These are phyloP conservation scores for Zygosaccharomyces pseudorouxii DNA, from an alignment of 805 yeast genomes.

Conservation along the genomic window DNA sequence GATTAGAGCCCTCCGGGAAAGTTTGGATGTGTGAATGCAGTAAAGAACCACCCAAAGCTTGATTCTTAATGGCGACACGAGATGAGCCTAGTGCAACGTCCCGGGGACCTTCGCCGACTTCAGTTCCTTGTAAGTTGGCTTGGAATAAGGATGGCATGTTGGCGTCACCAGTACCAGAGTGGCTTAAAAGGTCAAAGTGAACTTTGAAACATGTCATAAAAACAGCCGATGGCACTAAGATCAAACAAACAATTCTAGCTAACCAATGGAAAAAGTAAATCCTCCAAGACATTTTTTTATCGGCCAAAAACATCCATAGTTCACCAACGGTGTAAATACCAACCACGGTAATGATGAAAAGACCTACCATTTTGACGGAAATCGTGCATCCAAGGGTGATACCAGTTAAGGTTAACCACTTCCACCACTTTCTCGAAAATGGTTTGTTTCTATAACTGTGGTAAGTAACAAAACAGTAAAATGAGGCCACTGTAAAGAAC, in stretches of 20 bases:
- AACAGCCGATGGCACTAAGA: constrained; percentile 57
- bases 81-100: constrained; percentile 62
- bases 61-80: constrained; percentile 46
- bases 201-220: constrained; percentile 65
- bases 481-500: constrained; percentile 70
- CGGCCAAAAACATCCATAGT: constrained; percentile 80
- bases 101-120: constrained; percentile 63
- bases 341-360: constrained; percentile 79
- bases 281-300: constrained; percentile 47
- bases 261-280: constrained; percentile 59
- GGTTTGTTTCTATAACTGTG: constrained; percentile 44
- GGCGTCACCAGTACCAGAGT: constrained; percentile 78
- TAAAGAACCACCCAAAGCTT: constrained; percentile 70
- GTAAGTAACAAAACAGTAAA: constrained; percentile 52
- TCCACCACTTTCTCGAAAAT: constrained; percentile 88
- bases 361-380: constrained; percentile 95
- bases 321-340: constrained; percentile 89
- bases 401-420: constrained; percentile 84
- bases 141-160: constrained; percentile 78
- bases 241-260: constrained; percentile 59
- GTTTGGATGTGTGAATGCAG: constrained; percentile 83
- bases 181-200: constrained; percentile 68
- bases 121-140: constrained; percentile 66
- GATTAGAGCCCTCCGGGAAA: constrained; percentile 88
- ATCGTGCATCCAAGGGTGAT: constrained; percentile 82